Percentiles rank a stretch among this genome's conserved stretches.
These are phyloP conservation scores for Globomyces sp. DNA, from an alignment of 371 early-diverging fungal species.

Conservation along the genomic window DNA sequence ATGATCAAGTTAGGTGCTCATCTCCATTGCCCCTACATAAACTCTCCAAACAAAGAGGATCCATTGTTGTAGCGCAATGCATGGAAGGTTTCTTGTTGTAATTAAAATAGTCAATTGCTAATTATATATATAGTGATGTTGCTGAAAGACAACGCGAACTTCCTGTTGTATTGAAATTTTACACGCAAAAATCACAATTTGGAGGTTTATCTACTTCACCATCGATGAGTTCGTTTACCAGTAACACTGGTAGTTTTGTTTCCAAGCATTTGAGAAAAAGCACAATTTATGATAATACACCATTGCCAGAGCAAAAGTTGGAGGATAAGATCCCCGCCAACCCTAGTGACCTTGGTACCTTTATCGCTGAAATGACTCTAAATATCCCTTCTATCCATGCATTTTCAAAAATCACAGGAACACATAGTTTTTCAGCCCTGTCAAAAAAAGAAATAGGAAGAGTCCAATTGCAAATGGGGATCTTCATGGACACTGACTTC, in stretches of 20 bases:
- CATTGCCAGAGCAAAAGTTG: conserved; percentile 1
- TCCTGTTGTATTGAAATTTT: conserved; percentile 2
- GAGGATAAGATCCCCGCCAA: background rate
- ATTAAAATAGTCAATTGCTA: background rate
- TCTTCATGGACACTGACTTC: background rate
- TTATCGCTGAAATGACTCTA: conserved; percentile 5
- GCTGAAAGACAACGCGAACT: background rate
- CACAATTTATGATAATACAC: background rate
- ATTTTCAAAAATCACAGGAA: conserved; percentile 4
- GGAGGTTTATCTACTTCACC: background rate
- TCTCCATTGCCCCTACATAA: conserved; percentile 7
- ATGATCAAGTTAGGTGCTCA: background rate
- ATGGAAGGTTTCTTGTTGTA: conserved; percentile 10
- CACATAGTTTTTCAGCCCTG: background rate
- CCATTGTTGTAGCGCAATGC: background rate
- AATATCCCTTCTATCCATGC: conserved; percentile 3
- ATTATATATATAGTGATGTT: background rate
- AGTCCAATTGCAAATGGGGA: conserved; percentile 5
- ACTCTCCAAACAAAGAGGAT: conserved; percentile 2
- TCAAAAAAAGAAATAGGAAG: conserved; percentile 8
- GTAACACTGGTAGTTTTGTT: no score
- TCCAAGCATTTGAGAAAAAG: no score
- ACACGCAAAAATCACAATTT: background rate
- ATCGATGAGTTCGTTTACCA: background rate
- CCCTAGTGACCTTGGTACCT: background rate